A percentile compares a stretch with the other conserved stretches of the same genome.
Conservation (phyloP, 805 yeast species). For the Tetrapisispora iriomotensis region DNA sequence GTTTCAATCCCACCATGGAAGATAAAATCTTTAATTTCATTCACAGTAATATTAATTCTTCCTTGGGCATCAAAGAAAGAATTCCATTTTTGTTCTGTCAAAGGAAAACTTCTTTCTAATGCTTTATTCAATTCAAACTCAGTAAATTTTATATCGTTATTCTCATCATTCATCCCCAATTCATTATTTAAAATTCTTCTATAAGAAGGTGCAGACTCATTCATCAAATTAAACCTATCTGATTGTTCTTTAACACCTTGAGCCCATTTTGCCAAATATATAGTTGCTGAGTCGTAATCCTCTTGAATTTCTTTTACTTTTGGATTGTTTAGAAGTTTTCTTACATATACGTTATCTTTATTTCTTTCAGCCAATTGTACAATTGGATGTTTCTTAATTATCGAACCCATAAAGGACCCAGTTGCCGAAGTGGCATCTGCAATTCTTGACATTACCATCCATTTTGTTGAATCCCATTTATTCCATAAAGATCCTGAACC, state of each 20-base stretch:
- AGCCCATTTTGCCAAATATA: conserved; percentile 95
- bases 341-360: conserved; percentile 28
- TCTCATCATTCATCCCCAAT: conserved; percentile 29
- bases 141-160: conserved; percentile 20
- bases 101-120: conserved; percentile 45
- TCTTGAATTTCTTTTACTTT: conserved; percentile 71
- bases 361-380: conserved; percentile 36
- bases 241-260: conserved; percentile 88
- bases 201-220: conserved; percentile 50
- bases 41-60: conserved; percentile 55
- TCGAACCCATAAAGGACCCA: conserved; percentile 14
- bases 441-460: conserved; percentile 77
- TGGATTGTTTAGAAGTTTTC: conserved; percentile 56
- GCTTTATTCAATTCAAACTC: conserved; percentile 38
- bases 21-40: conserved; percentile 70
- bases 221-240: conserved; percentile 39
- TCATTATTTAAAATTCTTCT: conserved; percentile 46
- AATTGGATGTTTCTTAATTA: conserved; percentile 23
- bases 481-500: conserved; percentile 14
- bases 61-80: conserved; percentile 77
- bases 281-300: conserved; percentile 87
- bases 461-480: conserved; percentile 44
- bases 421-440: conserved; percentile 57
- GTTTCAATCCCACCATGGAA: conserved; percentile 82
- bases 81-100: conserved; percentile 63